Evolutionary conservation across 306 rosid genomes (phyloP).

Genomic region (Albizia julibrissin): DNA sequence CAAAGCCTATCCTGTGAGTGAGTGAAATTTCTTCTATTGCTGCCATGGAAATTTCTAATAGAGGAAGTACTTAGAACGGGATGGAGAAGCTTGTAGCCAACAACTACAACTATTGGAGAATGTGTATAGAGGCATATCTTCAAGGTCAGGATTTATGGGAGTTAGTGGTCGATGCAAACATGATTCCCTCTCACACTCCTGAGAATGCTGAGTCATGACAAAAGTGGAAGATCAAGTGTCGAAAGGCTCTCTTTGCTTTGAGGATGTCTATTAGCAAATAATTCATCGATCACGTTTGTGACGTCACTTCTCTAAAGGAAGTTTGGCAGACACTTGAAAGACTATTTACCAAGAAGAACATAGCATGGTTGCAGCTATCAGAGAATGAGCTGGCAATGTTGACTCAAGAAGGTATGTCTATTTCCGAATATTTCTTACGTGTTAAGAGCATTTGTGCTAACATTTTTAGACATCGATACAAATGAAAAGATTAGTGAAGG

Average conservation of each 20-base stretch:
- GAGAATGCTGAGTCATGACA: background rate
- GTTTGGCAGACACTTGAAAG: background rate
- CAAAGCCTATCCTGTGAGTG: too few relatives aligned
- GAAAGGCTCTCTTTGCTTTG: background rate
- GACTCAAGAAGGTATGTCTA: background rate
- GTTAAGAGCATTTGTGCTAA: too few relatives aligned
- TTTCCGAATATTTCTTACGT: background rate
- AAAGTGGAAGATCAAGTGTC: background rate
- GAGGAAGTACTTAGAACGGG: background rate
- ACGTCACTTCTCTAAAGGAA: background rate
- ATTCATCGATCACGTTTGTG: background rate
- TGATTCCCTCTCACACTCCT: background rate
- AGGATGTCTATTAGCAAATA: background rate
- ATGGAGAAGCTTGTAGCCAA: background rate
- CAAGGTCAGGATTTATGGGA: background rate
- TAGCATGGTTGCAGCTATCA: background rate
- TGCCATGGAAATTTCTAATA: too few relatives aligned
- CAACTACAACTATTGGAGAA: background rate
- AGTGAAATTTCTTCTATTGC: too few relatives aligned
- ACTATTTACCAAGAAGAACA: background rate
- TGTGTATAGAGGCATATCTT: background rate
- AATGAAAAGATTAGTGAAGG: too few relatives aligned
- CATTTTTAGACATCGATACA: too few relatives aligned
- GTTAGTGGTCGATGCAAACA: background rate
- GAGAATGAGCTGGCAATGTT: background rate